Conservation (phyloP, 2,329 filamentous ascomycete genomes). For the Lecanosticta acicola region DNA sequence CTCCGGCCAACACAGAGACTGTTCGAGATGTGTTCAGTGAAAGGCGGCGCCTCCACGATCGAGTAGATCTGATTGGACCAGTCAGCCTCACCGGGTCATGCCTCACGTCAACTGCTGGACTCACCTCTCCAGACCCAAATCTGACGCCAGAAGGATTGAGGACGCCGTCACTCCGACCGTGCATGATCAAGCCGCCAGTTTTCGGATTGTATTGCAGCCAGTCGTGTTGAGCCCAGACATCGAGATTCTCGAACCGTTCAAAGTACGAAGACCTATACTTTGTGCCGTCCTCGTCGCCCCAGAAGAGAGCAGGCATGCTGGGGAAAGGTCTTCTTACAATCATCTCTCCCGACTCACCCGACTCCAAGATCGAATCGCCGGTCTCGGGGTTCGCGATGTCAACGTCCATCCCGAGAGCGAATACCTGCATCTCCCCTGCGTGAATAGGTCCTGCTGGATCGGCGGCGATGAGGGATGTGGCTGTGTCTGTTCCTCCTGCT, state of each 20-base stretch:
- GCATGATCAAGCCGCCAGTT: slow-evolving; percentile 40
- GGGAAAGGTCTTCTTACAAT: slow-evolving; percentile 44
- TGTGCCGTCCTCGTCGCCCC: slow-evolving; percentile 38
- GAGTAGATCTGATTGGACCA: slow-evolving; percentile 36
- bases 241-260: slow-evolving; percentile 36
- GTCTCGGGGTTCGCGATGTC: slow-evolving; percentile 40
- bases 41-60: slow-evolving; percentile 40
- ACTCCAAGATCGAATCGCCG: slow-evolving; percentile 32
- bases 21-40: slow-evolving; percentile 35
- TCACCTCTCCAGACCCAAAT: slow-evolving; percentile 40
- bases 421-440: slow-evolving; percentile 40
- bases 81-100: not conserved
- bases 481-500: slow-evolving; percentile 46
- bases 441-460: slow-evolving; percentile 41
- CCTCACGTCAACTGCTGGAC: slow-evolving; percentile 1
- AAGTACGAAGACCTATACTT: slow-evolving; percentile 45
- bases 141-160: slow-evolving; percentile 46
- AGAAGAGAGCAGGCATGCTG: slow-evolving; percentile 40
- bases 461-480: slow-evolving; percentile 40
- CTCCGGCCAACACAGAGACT: slow-evolving; percentile 38
- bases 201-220: slow-evolving; percentile 40
- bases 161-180: slow-evolving; percentile 44
- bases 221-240: slow-evolving; percentile 45
- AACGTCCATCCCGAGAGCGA: slow-evolving; percentile 44
- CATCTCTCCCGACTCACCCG: slow-evolving; percentile 41